These are phyloP conservation scores for Myriosclerotinia scirpicola DNA, from an alignment of 2,329 filamentous ascomycete species.

Conservation along the genomic window DNA sequence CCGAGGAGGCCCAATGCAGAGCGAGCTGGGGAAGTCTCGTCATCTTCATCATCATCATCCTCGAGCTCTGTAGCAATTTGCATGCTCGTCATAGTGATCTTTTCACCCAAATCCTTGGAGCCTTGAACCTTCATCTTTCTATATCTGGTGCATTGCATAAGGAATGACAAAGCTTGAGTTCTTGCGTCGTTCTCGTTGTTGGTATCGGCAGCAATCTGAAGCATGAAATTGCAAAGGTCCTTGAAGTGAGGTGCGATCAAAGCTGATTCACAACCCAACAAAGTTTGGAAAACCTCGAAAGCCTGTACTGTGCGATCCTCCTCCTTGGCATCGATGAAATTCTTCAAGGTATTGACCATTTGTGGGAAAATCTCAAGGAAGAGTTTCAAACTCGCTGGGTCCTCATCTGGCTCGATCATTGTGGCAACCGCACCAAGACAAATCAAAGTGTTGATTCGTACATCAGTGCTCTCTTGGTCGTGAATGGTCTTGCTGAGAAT, in stretches of 20 bases:
- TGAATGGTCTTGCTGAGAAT: conserved; percentile 86
- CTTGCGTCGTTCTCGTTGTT: conserved; percentile 80
- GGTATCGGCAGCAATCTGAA: conserved; percentile 76
- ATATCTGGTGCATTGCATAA: conserved; percentile 89
- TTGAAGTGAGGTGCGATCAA: conserved; percentile 83
- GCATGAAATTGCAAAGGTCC: conserved; percentile 91
- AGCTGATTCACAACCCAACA: conserved; percentile 84
- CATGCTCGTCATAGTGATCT: conserved; percentile 83
- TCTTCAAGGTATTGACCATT: conserved; percentile 89
- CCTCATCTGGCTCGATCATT: conserved; percentile 84
- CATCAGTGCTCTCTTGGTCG: conserved; percentile 86
- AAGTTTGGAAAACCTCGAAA: conserved; percentile 96
- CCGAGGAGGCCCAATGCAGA: conserved; percentile 86
- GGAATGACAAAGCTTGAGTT: conserved; percentile 86
- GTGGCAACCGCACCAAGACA: conserved; percentile 85
- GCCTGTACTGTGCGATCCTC: conserved; percentile 87
- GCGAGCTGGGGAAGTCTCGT: conserved; percentile 80
- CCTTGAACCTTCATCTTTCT: conserved; percentile 94
- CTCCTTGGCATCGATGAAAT: conserved; percentile 73
- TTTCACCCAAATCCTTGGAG: conserved; percentile 77
- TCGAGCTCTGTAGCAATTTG: conserved; percentile 89
- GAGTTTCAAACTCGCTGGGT: conserved; percentile 67
- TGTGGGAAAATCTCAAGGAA: conserved; percentile 80
- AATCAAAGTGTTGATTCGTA: conserved; percentile 91
- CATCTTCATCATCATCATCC: conserved; percentile 67